Evolutionary conservation across 805 yeast genomes (phyloP), one percentile per base, ranked within the genome.

Genomic region (Pichia cephalocereana): DNA sequence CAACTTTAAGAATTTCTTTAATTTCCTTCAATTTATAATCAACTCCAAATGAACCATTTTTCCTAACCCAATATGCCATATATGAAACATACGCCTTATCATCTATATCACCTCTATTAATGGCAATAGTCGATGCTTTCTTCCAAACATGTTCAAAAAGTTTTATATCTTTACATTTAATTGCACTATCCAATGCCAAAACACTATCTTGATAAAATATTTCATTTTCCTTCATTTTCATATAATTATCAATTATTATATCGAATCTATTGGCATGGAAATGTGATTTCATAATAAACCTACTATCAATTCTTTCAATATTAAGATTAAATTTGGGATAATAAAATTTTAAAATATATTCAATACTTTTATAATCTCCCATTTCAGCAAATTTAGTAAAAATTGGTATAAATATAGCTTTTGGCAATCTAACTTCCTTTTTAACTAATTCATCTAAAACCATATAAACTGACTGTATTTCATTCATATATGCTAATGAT

Each of bases 401-500:
- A 17, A 63, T 38, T 8, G 60, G 57, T 19, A 46, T 32, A n/a
- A 62, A 54, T 8, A 52, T 45, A 0, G 27, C 32, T 34, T 51
- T 50, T 1, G 48, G 32, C 11, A 60, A 47, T 28, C 50, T 43
- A 8, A 52, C 40, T 9, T 45, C 27, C 26, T 52, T 44, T 3
- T 30, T 26, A 9, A 44, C 30, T 8, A 67, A 48, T 46, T 65
- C 67, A 31, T 62, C 60, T 11, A 66, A 57, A 34, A 66, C 62
- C 44, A 60, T 53, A 50, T 50, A 65, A 53, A 46, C 74, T 62
- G 66, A 62, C 5, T 58, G 55, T 9, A 67, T 45, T 45, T 76
- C 72, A 31, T 60, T 53, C 3, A 66, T 52, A n/a, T 70, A 70
- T 6, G 71, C 57, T 41, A 68, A 62, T 2, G 68, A 65, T 19